A percentile compares a stretch with the other conserved stretches of the same genome.
These are phyloP conservation scores for Alternaria arbusti DNA, from an alignment of 2,329 filamentous ascomycete species.

Conservation along the genomic window DNA sequence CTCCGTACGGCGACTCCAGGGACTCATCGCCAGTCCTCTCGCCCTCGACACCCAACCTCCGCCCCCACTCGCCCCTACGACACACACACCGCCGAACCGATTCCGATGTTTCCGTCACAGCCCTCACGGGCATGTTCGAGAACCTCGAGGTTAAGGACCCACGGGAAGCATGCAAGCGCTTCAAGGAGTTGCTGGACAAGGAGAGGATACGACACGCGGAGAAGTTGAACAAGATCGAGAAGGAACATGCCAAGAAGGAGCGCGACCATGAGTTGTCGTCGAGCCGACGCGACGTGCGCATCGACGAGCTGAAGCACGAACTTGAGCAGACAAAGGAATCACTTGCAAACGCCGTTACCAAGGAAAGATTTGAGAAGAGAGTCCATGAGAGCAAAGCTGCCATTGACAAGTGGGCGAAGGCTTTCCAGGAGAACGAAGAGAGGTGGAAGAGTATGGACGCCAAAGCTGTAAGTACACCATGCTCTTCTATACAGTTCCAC, in stretches of 20 bases:
- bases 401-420: conserved; percentile 41
- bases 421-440: conserved; percentile 41
- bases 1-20: conserved; percentile 34
- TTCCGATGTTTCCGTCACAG: conserved; percentile 48
- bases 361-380: conserved; percentile 38
- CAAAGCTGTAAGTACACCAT: conserved; percentile 31
- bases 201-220: conserved; percentile 47
- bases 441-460: conserved; percentile 31
- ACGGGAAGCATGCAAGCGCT: conserved; percentile 52
- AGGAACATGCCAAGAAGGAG: conserved; percentile 68
- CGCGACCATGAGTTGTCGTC: conserved; percentile 32
- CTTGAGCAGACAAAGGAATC: conserved; percentile 30
- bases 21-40: conserved; percentile 22
- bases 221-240: conserved; percentile 56
- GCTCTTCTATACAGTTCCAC: not conserved
- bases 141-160: conserved; percentile 63
- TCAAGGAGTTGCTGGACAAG: conserved; percentile 52
- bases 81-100: conserved; percentile 37
- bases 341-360: conserved; percentile 30
- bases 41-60: conserved; percentile 43
- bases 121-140: conserved; percentile 74
- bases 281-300: conserved; percentile 14
- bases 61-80: conserved; percentile 48
- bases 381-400: conserved; percentile 40
- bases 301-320: conserved; percentile 35